phyloP scores from a whole-genome alignment of 768 basidiomycete species.

The Lanmaoa pseudosensibilis region DNA sequence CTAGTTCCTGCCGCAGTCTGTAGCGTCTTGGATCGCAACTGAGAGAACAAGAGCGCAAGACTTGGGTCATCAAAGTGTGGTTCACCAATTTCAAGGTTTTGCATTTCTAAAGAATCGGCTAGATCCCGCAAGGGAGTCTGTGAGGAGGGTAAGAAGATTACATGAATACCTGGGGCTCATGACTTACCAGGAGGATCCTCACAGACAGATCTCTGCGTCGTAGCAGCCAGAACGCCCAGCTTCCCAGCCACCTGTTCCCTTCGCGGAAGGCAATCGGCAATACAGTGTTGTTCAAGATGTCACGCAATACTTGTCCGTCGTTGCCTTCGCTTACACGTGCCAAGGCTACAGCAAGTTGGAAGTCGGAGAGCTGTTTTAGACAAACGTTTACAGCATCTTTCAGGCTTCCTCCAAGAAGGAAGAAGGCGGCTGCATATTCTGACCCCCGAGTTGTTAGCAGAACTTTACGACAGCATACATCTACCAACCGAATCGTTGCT shows the following conservation, averaged over 20 bases:
- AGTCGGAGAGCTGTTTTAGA: slow-evolving; percentile 82
- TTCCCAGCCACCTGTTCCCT: slow-evolving; percentile 91
- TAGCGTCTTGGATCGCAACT: slow-evolving; percentile 85
- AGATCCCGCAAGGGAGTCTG: slow-evolving; percentile 80
- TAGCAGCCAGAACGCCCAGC: slow-evolving; percentile 97
- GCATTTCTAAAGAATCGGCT: slow-evolving; percentile 54
- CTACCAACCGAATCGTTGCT: slow-evolving; percentile 83
- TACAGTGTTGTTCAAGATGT: slow-evolving; percentile 71
- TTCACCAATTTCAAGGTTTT: slow-evolving; percentile 68
- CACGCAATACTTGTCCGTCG: slow-evolving; percentile 72
- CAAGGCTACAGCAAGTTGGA: slow-evolving; percentile 86
- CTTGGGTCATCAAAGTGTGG: slow-evolving; percentile 94
- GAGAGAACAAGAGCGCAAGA: slow-evolving; percentile 85
- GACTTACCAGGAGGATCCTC: slow-evolving; percentile 80
- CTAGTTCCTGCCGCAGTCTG: slow-evolving; percentile 93
- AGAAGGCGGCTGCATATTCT: slow-evolving; percentile 99
- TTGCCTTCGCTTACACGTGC: slow-evolving; percentile 84
- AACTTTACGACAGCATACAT: background rate
- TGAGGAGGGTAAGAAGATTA: background rate
- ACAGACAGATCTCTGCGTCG: slow-evolving; percentile 85
- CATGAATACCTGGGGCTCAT: background rate
- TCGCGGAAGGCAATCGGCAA: slow-evolving; percentile 81
- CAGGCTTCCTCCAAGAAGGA: slow-evolving; percentile 83
- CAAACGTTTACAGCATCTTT: slow-evolving; percentile 93
- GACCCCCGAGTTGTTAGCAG: slow-evolving; percentile 7